These are phyloP conservation scores for Zarea fungicola DNA, from an alignment of 2,329 filamentous ascomycete genomes.

Conservation along the genomic window DNA sequence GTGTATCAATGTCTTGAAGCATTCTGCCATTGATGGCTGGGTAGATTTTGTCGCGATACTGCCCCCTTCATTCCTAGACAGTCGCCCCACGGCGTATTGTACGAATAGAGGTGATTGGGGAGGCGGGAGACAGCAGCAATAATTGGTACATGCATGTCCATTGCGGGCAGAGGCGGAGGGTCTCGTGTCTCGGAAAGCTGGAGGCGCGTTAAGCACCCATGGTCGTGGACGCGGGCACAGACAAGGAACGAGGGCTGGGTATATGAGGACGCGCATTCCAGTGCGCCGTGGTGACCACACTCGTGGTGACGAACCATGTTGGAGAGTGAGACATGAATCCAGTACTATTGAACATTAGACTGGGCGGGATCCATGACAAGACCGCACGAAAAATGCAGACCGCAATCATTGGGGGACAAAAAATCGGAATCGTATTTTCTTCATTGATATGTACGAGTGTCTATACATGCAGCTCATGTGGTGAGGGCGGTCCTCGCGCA, in stretches of 20 bases:
- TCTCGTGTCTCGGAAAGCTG: constrained; percentile 20
- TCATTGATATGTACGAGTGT: neutral
- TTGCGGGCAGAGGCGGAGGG: constrained; percentile 28
- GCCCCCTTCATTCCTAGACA: constrained; percentile 35
- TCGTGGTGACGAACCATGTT: constrained; percentile 7
- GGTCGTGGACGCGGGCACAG: neutral
- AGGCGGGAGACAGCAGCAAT: neutral
- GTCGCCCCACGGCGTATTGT: constrained; percentile 12
- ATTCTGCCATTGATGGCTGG: constrained; percentile 25
- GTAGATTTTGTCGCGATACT: constrained; percentile 22
- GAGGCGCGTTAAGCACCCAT: constrained; percentile 8
- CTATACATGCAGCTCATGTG: too few species aligned
- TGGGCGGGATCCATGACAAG: constrained; percentile 5
- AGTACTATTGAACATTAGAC: constrained; percentile 9
- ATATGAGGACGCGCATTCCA: constrained; percentile 22
- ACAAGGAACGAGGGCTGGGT: constrained; percentile 11
- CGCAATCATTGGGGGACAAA: neutral
- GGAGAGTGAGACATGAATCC: constrained; percentile 21
- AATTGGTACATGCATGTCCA: constrained; percentile 19
- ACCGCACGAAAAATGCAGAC: constrained; percentile 1
- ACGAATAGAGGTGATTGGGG: neutral
- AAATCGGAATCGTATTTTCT: neutral
- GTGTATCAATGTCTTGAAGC: constrained; percentile 17
- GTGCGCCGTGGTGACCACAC: constrained; percentile 16
- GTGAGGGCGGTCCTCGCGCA: too few species aligned